Evolutionary conservation across 2,329 filamentous ascomycete species (phyloP), one percentile per base, ranked within the genome.

Genomic region (Cercospora canescens): DNA sequence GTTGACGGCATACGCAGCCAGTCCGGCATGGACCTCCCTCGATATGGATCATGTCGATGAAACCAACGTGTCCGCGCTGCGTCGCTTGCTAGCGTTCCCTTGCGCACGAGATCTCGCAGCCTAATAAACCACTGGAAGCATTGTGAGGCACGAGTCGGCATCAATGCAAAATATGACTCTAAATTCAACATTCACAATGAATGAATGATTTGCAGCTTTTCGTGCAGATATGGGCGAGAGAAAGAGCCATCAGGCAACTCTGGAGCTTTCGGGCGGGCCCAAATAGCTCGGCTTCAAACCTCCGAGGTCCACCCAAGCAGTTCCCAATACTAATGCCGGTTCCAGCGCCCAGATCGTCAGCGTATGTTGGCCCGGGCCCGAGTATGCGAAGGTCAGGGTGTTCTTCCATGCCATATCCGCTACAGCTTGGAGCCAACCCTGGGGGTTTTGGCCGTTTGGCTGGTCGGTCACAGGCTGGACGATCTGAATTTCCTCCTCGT

Each of bases 381-480:
- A 18, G 4, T 55, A 54, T 21, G 35, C 12, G 35, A 63, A 30
- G 2, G 35, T 30, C 16, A 56, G n/a, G 4, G 35, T 32, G 6
- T 58, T 58, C 26, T 56, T 41, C 61, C 61, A 63, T 1, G 55
- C 37, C 30, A 56, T 63, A 34, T 63, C 52, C 24, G 24, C 61
- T 2, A 34, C 61, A 4, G 61, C 35, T 32, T 63, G 35, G 7
- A 57, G 24, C 61, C 61, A 63, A 4, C 61, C 52, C 7, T 32
- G 26, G 8, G 52, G 52, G 2, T 56, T 56, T 6, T 56, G 52
- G 0, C 52, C 52, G 21, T 56, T 56, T 0, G 52, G 52, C 16
- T 56, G 52, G 26, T 56, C 52, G 16, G 71, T 67, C 1, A 75
- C 70, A 48, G 71, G 71, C 37, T 73, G 72, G n/a, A 74, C 68